A percentile compares a stretch with the other conserved stretches of the same genome.
These are phyloP conservation scores for Multifurca ochricompacta DNA, from an alignment of 768 basidiomycete genomes.

Conservation along the genomic window DNA sequence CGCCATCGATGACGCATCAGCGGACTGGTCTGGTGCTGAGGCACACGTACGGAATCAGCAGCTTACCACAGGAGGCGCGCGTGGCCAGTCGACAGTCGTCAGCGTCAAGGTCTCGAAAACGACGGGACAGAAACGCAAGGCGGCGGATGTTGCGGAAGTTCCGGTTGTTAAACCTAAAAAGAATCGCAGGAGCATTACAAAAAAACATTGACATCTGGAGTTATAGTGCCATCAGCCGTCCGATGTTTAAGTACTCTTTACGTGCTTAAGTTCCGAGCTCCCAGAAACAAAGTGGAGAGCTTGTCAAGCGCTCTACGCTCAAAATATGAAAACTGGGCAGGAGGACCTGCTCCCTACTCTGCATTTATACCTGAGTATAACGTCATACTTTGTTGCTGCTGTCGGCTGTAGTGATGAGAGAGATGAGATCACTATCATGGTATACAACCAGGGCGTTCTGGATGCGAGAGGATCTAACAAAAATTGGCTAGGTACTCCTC, in stretches of 20 bases:
- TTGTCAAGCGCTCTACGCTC: too few species aligned
- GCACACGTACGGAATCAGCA: slow-evolving; percentile 48
- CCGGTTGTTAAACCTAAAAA: slow-evolving; percentile 31
- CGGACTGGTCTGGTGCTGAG: slow-evolving; percentile 74
- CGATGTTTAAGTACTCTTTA: too few species aligned
- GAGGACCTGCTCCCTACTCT: too few species aligned
- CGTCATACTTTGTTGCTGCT: background rate
- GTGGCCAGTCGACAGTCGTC: slow-evolving; percentile 58
- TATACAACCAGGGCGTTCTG: too few species aligned
- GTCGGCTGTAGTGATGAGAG: background rate
- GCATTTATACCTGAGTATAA: background rate
- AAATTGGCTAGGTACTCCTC: too few species aligned
- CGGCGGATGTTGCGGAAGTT: slow-evolving; percentile 32
- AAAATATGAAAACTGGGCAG: too few species aligned
- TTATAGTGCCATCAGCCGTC: background rate
- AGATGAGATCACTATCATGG: too few species aligned
- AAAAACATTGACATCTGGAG: background rate
- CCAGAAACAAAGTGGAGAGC: too few species aligned
- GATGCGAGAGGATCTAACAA: too few species aligned
- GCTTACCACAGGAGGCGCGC: slow-evolving; percentile 26
- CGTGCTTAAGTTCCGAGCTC: background rate
- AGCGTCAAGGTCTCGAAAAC: slow-evolving; percentile 52
- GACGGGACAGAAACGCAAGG: slow-evolving; percentile 52
- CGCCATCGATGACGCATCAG: slow-evolving; percentile 60
- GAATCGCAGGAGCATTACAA: slow-evolving; percentile 10